Evolutionary conservation across 2,329 filamentous ascomycete genomes (phyloP).

Genomic region (Fusarium goolgardi): DNA sequence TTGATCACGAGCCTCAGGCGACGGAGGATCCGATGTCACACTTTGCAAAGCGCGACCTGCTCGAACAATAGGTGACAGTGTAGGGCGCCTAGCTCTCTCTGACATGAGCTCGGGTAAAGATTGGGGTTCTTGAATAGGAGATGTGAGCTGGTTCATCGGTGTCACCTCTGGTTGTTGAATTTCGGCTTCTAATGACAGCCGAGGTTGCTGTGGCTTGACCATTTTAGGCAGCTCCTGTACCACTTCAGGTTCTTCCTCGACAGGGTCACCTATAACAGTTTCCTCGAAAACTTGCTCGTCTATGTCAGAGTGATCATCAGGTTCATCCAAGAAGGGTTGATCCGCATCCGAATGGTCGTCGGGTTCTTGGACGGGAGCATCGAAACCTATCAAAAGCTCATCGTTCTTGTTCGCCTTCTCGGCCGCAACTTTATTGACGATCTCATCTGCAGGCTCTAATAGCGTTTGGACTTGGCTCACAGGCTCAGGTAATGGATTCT

Average conservation of each 20-base stretch:
- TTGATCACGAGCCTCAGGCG: conserved; percentile 63
- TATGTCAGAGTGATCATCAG: conserved; percentile 8
- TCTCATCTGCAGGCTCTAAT: conserved; percentile 32
- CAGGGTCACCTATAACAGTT: conserved; percentile 18
- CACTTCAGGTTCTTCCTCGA: conserved; percentile 23
- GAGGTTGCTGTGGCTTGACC: conserved; percentile 20
- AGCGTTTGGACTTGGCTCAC: conserved; percentile 5
- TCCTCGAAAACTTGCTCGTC: conserved; percentile 28
- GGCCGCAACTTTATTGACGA: conserved; percentile 24
- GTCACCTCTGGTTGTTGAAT: conserved; percentile 48
- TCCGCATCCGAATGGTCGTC: conserved; percentile 19
- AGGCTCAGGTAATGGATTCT: conserved; percentile 7
- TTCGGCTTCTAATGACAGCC: conserved; percentile 25
- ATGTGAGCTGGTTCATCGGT: conserved; percentile 54
- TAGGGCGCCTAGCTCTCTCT: conserved; percentile 55
- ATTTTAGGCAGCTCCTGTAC: conserved; percentile 19
- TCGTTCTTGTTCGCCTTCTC: not conserved
- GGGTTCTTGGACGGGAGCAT: conserved; percentile 2
- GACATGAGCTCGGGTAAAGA: conserved; percentile 48
- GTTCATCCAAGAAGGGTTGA: conserved; percentile 10
- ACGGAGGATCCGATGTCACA: conserved; percentile 69
- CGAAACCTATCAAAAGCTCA: conserved; percentile 22
- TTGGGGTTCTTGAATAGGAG: conserved; percentile 52
- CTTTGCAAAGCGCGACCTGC: conserved; percentile 67
- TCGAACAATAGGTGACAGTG: conserved; percentile 68